Base-by-base conservation (phyloP, 1,139 yeast species). In the Kurtzmaniella quercitrusa region DNA sequence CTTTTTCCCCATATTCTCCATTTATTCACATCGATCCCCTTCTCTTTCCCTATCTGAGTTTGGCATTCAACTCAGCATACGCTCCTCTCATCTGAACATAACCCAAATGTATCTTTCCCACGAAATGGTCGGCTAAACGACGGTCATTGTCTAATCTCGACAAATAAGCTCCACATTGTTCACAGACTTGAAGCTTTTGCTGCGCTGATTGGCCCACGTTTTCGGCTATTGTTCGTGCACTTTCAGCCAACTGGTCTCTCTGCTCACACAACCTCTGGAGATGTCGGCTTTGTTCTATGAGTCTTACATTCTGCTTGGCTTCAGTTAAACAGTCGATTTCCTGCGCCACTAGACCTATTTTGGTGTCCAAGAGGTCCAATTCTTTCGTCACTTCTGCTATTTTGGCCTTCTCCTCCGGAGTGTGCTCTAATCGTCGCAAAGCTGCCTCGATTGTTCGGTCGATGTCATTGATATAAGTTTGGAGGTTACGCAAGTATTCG, bases 101-200 rank as follows among this genome's bases (percentile, higher is more conserved):
- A 0, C 90, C 93, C 52, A 86, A 62, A 63, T 91, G 98, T 45
- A 87, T 79, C 54, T 88, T 90, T 4, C 98, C 98, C 33, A 84
- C 68, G 59, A 89, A 90, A 63, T 93, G 98, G 57, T 89, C 97
- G 0, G 95, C 96, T 52, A 93, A 70, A 51, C 98, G 74, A 56
- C 93, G 72, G 60, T 91, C 98, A 49, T 86, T 88, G 61, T 93
- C 98, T 46, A 90, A 69, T 48, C 95, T 71, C 3, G 96, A 87
- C 44, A 93, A 69, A 59, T 85, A 89, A 0, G 96, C 96, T 0
- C 96, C 97, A 66, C 98, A 93, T 2, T 81, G 82, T 52, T 81
- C 87, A 65, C 98, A 93, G 0, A 89, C 95, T 60, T 90, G 97
- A 42, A 91, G 70, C 58, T 87, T 87, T 56, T 91, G 98, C 57